Evolutionary conservation across 768 basidiomycete species (phyloP), one percentile per base, ranked within the genome.

Genomic region (Boletus pseudo-olivaceus): DNA sequence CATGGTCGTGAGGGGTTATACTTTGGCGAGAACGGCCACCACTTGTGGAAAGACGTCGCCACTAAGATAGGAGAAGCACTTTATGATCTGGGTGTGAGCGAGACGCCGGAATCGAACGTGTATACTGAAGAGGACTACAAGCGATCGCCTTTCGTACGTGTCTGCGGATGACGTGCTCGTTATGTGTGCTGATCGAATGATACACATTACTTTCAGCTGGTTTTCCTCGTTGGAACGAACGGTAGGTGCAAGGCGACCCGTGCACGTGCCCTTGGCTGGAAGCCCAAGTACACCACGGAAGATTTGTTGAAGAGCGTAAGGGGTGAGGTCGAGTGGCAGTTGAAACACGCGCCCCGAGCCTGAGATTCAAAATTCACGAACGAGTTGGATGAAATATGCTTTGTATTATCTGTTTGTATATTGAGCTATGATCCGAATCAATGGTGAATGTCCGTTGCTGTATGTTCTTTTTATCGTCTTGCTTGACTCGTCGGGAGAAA

Each of bases 11-110:
- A 80, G 29, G 84, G 84, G 0, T 75, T 70, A 34, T 84, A 83
- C 60, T 83, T 83, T 58, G 78, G 70, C 11, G 80, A 74, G 56
- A 82, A 73, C 46, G 82, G 77, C 19, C 79, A 84, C 45, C 75
- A 81, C 41, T 65, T 60, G 8, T 40, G 79, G 30, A 78, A 75
- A 46, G 74, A 80, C 5, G 58, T 84, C n/a, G 65, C 68, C 8
- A 73, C 68, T 42, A 72, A 72, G 4, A 72, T 83, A 27, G 76
- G 73, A 4, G 65, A 75, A 72, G 61, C 29, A 3, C 66, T 66
- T 6, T 10, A 35, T 14, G 54, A 59, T 2, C 39, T 65, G 1
- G 60, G 63, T 1, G 52, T 33, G n/a, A 67, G 58, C 29, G 43
- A 58, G 29, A 62, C 60, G 1, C 20, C 49, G 1, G 49, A 73